A percentile compares a stretch with the other conserved stretches of the same genome.
Conservation (phyloP, 345 rosid genomes). For the Corchorus olitorius region DNA sequence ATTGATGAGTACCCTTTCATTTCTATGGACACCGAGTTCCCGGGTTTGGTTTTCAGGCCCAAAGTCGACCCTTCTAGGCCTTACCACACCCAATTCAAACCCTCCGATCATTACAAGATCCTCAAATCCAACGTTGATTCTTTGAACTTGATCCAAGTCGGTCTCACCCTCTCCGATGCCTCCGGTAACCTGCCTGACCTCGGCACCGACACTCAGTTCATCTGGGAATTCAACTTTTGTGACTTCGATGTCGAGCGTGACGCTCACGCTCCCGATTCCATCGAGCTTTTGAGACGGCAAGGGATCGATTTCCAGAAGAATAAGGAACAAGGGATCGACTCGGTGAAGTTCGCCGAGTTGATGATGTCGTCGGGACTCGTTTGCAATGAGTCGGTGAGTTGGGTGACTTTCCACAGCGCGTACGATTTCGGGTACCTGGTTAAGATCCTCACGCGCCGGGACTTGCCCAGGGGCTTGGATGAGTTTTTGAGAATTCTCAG, state of each 20-base stretch:
- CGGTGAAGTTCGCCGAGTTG: slow-evolving; percentile 67
- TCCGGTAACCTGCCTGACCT: slow-evolving; percentile 64
- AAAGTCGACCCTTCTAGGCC: slow-evolving; percentile 25
- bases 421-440: slow-evolving; percentile 90
- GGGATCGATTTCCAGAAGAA: slow-evolving; percentile 80
- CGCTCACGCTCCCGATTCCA: slow-evolving; percentile 78
- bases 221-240: slow-evolving; percentile 86
- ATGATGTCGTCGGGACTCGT: slow-evolving; percentile 87
- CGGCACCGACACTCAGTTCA: slow-evolving; percentile 42
- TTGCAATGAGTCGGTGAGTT: slow-evolving; percentile 70
- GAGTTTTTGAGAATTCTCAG: slow-evolving; percentile 53
- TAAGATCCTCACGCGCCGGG: slow-evolving; percentile 71
- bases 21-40: slow-evolving; percentile 95
- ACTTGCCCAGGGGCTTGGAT: slow-evolving; percentile 45
- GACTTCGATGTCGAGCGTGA: slow-evolving; percentile 73
- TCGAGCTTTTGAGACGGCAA: slow-evolving; percentile 72
- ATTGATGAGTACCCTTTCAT: slow-evolving; percentile 62
- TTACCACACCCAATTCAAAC: slow-evolving; percentile 32
- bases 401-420: slow-evolving; percentile 96
- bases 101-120: slow-evolving; percentile 60
- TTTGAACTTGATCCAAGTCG: slow-evolving; percentile 80
- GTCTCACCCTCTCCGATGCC: slow-evolving; percentile 66
- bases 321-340: slow-evolving; percentile 53
- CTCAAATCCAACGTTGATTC: slow-evolving; percentile 84
- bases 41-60: slow-evolving; percentile 61